Evolutionary conservation across 495 filamentous ascomycete genomes (phyloP), one percentile per base, ranked within the genome.

Genomic region (Cenococcum geophilum): DNA sequence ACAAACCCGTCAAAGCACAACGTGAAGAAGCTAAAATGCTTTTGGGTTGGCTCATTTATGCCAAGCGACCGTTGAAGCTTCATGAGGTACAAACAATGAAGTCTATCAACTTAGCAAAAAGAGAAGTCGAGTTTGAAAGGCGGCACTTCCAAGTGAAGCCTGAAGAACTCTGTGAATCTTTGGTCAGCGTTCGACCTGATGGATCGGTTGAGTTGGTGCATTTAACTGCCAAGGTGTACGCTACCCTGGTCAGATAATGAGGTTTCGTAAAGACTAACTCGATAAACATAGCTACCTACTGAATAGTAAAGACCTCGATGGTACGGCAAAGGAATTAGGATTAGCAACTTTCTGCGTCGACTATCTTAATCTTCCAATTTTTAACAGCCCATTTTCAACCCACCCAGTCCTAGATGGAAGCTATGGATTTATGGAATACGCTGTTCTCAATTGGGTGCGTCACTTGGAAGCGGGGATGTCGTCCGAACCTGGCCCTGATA

Each of bases 51-150:
- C 62, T 80, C 0, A 61, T 73, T 12, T 75, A 73, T 34, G 72
- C 76, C 1, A 75, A 70, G 58, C 61, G 77, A n/a, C 74, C 77
- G 1, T 63, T 81, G 25, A 76, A 75, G 50, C 76, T 73, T 74
- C 66, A 73, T 40, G 79, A 81, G 57, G 70, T 81, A 8, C 73
- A 77, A 62, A 72, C 72, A 5, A 73, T 47, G 14, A 35, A 34
- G 9, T 40, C 60, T 8, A 70, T 78, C 9, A 64, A 72, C 18
- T 22, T 59, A 0, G 61, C 70, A 5, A 20, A 62, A 1, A 18
- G 63, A 20, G 48, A 25, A 0, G 43, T 75, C 23, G 55, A 75
- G 21, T 69, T 65, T 51, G 61, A 74, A 25, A 1, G 20, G 8
- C 21, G 55, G 1, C 45, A 34, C 14, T 55, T 61, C 20, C 8